Evolutionary conservation across 495 filamentous ascomycete species (phyloP).

Genomic region (Aspergillus nanangensis): DNA sequence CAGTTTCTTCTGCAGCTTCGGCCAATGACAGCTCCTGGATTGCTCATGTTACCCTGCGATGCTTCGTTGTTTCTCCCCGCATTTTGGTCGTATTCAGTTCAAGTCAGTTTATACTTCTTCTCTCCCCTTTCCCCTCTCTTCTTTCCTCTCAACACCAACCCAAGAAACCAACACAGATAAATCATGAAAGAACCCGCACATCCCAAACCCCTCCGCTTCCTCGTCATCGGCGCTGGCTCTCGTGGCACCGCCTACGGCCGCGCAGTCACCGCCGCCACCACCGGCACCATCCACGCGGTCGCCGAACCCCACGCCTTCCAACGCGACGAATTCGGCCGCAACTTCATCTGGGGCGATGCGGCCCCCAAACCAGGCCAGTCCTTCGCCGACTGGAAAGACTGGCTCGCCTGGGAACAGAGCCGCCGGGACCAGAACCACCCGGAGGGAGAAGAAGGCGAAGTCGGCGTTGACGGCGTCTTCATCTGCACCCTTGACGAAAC

Average conservation of each 20-base stretch:
- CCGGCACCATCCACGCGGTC: slow-evolving; percentile 66
- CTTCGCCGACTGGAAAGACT: slow-evolving; percentile 72
- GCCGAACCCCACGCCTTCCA: slow-evolving; percentile 81
- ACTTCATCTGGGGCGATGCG: slow-evolving; percentile 60
- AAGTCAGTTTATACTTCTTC: too few species aligned
- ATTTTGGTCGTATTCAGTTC: too few species aligned
- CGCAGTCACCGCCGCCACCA: slow-evolving; percentile 55
- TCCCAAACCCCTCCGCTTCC: slow-evolving; percentile 41
- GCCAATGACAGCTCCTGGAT: too few species aligned
- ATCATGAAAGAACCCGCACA: too few species aligned
- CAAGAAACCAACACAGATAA: neutral
- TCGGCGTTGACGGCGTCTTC: slow-evolving; percentile 69
- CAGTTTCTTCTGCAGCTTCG: too few species aligned
- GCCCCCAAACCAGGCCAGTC: slow-evolving; percentile 49
- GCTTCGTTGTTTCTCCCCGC: too few species aligned
- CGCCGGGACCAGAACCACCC: slow-evolving; percentile 35
- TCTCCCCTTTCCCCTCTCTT: neutral
- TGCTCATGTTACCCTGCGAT: too few species aligned
- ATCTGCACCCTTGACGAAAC: slow-evolving; percentile 87
- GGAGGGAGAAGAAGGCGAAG: neutral
- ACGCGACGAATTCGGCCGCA: slow-evolving; percentile 58
- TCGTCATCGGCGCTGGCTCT: slow-evolving; percentile 86
- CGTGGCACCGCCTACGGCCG: slow-evolving; percentile 73
- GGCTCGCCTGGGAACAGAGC: slow-evolving; percentile 57
- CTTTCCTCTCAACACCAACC: neutral